phyloP scores from a whole-genome alignment of 2,329 filamentous ascomycete genomes.

The Pseudofabraea citricarpa region DNA sequence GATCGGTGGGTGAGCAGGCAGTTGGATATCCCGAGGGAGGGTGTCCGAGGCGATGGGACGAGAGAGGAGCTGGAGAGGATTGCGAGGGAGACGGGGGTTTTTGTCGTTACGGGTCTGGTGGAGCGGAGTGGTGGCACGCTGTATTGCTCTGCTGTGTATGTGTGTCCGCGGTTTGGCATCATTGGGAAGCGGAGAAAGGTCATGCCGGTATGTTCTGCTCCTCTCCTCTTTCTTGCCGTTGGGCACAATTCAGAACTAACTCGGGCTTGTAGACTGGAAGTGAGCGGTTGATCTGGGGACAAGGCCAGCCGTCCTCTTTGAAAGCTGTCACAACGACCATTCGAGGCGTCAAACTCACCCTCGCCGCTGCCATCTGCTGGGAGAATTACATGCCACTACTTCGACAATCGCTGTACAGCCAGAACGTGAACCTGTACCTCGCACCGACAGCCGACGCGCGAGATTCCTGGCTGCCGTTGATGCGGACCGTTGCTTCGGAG shows the following conservation, averaged over 20 bases:
- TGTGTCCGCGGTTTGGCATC: constrained; percentile 67
- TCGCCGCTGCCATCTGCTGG: constrained; percentile 91
- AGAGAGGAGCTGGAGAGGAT: constrained; percentile 75
- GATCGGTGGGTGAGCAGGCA: constrained; percentile 64
- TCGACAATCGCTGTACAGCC: constrained; percentile 76
- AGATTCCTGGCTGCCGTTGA: constrained; percentile 76
- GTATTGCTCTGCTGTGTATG: constrained; percentile 79
- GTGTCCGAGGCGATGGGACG: constrained; percentile 66
- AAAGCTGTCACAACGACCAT: constrained; percentile 75
- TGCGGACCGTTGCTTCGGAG: constrained; percentile 77
- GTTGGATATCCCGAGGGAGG: constrained; percentile 38
- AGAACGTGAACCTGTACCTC: constrained; percentile 89
- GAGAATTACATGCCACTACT: constrained; percentile 94
- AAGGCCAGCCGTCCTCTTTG: constrained; percentile 74
- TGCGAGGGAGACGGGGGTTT: constrained; percentile 72
- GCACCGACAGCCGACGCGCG: constrained; percentile 84
- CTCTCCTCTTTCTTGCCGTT: no score
- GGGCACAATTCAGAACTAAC: no score
- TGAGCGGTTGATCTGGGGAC: constrained; percentile 84
- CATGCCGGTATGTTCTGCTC: constrained; percentile 65
- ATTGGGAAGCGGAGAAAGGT: constrained; percentile 88
- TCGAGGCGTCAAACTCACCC: constrained; percentile 71
- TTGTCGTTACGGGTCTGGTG: constrained; percentile 74
- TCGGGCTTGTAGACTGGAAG: constrained; percentile 55
- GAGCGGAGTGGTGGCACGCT: constrained; percentile 77